Percentiles rank a stretch among this genome's conserved stretches.
phyloP scores from a whole-genome alignment of 2,329 filamentous ascomycete species.

The Chaetomium strumarium region DNA sequence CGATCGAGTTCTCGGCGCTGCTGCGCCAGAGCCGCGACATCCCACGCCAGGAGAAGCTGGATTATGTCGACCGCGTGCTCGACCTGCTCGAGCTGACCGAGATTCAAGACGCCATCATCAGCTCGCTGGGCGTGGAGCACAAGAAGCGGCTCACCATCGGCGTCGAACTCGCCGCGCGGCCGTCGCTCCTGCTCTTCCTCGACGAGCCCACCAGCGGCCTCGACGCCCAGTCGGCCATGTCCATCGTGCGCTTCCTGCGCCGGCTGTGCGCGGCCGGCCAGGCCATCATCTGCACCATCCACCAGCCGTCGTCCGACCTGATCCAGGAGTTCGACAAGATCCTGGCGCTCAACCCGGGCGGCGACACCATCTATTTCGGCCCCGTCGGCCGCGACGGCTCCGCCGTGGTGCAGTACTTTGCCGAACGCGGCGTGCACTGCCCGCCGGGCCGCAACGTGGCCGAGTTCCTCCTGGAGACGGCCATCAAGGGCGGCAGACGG shows the following conservation, averaged over 20 bases:
- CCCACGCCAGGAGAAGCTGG: slow-evolving; percentile 56
- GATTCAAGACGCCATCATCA: slow-evolving; percentile 63
- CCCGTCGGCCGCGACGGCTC: slow-evolving; percentile 23
- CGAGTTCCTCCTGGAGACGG: slow-evolving; percentile 54
- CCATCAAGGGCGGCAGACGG: slow-evolving; percentile 36
- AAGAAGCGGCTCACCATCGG: slow-evolving; percentile 62
- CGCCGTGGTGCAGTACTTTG: slow-evolving; percentile 52
- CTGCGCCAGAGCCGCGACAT: slow-evolving; percentile 57
- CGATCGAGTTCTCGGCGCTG: slow-evolving; percentile 59
- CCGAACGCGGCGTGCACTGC: slow-evolving; percentile 47
- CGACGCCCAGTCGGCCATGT: slow-evolving; percentile 68
- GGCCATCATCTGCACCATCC: slow-evolving; percentile 41
- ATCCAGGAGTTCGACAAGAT: slow-evolving; percentile 47
- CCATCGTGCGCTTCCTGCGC: slow-evolving; percentile 63
- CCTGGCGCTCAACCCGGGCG: slow-evolving; percentile 45
- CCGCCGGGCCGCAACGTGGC: slow-evolving; percentile 53
- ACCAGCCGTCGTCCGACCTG: slow-evolving; percentile 39
- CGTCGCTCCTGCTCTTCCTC: slow-evolving; percentile 64
- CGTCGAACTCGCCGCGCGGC: slow-evolving; percentile 68
- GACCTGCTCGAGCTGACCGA: slow-evolving; percentile 62
- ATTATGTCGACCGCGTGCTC: slow-evolving; percentile 65
- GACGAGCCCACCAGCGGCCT: slow-evolving; percentile 72
- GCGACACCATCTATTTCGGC: slow-evolving; percentile 29
- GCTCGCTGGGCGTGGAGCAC: slow-evolving; percentile 49
- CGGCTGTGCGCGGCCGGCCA: slow-evolving; percentile 48